Conservation (phyloP, 2,329 filamentous ascomycete genomes). For the Orbilia quercus region DNA sequence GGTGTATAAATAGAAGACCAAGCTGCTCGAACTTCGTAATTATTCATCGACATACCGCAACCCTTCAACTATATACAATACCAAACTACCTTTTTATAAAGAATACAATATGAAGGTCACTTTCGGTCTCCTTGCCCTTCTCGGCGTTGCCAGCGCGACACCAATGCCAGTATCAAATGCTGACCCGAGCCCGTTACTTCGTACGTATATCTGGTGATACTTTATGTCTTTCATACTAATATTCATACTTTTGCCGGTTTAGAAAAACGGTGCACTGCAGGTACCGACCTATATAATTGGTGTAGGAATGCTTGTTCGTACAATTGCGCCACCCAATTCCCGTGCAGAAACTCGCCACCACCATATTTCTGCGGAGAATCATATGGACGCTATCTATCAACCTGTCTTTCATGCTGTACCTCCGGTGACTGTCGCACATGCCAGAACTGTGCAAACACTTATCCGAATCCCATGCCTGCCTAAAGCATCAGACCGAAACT, state of each 20-base stretch:
- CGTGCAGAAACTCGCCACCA: slow-evolving; percentile 26
- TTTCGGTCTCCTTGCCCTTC: slow-evolving; percentile 37
- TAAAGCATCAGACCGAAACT: no score
- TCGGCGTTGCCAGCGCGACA: slow-evolving; percentile 31
- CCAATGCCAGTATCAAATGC: slow-evolving; percentile 30
- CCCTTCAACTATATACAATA: slow-evolving; percentile 1
- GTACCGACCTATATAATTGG: slow-evolving; percentile 19
- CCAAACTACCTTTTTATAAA: slow-evolving; percentile 4
- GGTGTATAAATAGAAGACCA: slow-evolving; percentile 26
- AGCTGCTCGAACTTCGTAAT: slow-evolving; percentile 26
- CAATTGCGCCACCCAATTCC: slow-evolving; percentile 35
- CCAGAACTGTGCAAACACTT: slow-evolving; percentile 38
- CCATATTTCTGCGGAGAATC: slow-evolving; percentile 22
- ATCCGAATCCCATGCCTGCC: neutral
- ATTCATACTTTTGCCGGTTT: neutral
- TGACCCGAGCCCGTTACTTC: slow-evolving; percentile 12
- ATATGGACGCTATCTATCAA: slow-evolving; percentile 24
- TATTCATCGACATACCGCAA: slow-evolving; percentile 30
- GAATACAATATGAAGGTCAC: slow-evolving; percentile 40
- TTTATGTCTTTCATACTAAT: neutral
- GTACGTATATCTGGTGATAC: slow-evolving; percentile 11
- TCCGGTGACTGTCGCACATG: slow-evolving; percentile 15
- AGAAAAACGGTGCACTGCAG: slow-evolving; percentile 43
- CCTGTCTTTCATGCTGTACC: slow-evolving; percentile 21
- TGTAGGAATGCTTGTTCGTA: slow-evolving; percentile 32